Conservation (phyloP, 805 yeast species). For the Kurtzmaniella cleridarum region DNA sequence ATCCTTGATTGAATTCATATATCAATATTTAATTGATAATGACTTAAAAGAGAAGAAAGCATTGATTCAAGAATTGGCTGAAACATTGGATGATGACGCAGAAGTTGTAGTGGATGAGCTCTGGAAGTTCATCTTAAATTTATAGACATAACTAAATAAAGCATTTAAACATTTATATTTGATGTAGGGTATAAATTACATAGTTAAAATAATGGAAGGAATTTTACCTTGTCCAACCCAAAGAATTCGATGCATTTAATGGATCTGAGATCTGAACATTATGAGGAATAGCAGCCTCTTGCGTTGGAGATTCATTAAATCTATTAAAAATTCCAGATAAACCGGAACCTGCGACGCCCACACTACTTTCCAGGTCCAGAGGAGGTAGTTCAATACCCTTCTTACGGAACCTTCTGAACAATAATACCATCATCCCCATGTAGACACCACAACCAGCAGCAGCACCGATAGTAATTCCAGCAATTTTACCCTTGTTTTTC, state of each 20-base stretch:
- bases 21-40: constrained; percentile 27
- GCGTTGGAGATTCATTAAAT: constrained; percentile 9
- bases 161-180: not conserved
- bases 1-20: constrained; percentile 40
- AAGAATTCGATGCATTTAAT: constrained; percentile 62
- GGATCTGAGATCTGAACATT: constrained; percentile 55
- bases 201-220: not conserved
- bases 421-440: constrained; percentile 52
- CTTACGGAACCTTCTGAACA: constrained; percentile 46
- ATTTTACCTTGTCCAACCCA: constrained; percentile 50
- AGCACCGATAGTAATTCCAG: constrained; percentile 81
- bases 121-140: constrained; percentile 19
- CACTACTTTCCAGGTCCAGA: constrained; percentile 33
- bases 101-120: constrained; percentile 35
- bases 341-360: constrained; percentile 21
- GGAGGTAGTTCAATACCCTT: constrained; percentile 34
- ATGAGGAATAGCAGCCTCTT: constrained; percentile 30
- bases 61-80: constrained; percentile 42
- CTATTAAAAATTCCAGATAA: constrained; percentile 25
- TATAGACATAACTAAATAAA: not conserved
- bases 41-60: constrained; percentile 26
- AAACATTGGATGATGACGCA: constrained; percentile 49
- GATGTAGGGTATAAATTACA: not conserved
- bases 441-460: constrained; percentile 70
- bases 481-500: constrained; percentile 40